Evolutionary conservation across 2,329 filamentous ascomycete species (phyloP), one percentile per base, ranked within the genome.

Genomic region (Cladobotryum mycophilum): DNA sequence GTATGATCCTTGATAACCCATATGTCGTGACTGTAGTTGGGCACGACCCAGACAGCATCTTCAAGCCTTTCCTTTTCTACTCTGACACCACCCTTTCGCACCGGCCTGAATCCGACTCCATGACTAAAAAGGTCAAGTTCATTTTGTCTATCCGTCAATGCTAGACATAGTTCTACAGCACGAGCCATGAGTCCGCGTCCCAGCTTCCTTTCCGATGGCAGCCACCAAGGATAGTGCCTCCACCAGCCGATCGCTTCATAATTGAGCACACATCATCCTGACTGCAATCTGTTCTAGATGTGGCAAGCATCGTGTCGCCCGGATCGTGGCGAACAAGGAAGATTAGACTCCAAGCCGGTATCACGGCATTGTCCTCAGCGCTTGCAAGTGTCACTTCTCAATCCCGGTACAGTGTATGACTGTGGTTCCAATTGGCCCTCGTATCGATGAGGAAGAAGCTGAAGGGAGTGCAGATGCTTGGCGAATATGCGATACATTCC

Each of bases 21-120:
- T 86, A 1, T 84, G 1, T 77, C 81, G 63, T 86, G 83, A 1
- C 85, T 85, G 60, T 88, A 88, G 56, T 85, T 83, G 62, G 89
- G 85, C 30, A 89, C 81, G 3, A 87, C 78, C 64, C 40, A 49
- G 3, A 45, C 45, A 7, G 4, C 25, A 3, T 45, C 50, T 5
- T 58, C 55, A 4, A 58, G 1, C 45, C 52, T 41, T 89, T 78
- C 55, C 70, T 73, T 83, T 67, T 91, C 41, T 4, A 42, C 13
- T 25, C 20, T 20, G 7, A 18, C 7, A 7, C 41, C 41, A 3
- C 17, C 41, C 5, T 42, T 18, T 6, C 17, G 15, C 12, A 42
- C 41, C 2, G 17, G 41, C 20, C 17, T 42, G 20, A 42, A 18
- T 6, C 41, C 41, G 5, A 42, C 41, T 17, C 41, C 41, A 13